These are phyloP conservation scores for Lecanicillium sp. DNA, from an alignment of 2,329 filamentous ascomycete genomes.

Conservation along the genomic window DNA sequence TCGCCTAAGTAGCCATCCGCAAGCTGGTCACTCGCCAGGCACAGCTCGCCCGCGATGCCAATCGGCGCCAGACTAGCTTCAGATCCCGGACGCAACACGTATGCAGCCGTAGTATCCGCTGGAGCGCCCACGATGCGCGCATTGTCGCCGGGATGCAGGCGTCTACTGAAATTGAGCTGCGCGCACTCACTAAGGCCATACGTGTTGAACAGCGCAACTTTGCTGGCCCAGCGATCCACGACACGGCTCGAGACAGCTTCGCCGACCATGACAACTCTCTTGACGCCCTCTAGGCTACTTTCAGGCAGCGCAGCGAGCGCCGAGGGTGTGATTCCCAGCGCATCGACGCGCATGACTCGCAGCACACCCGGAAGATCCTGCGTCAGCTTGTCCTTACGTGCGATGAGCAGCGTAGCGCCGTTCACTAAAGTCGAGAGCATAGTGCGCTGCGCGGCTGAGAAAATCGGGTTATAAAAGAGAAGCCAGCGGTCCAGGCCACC, in stretches of 20 bases:
- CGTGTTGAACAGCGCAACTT: constrained; percentile 1
- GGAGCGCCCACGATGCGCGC: constrained; percentile 3
- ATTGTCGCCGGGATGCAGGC: not conserved
- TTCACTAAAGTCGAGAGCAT: constrained; percentile 11
- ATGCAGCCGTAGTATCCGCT: constrained; percentile 5
- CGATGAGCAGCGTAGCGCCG: constrained; percentile 10
- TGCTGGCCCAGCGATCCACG: constrained; percentile 8
- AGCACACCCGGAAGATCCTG: constrained; percentile 7
- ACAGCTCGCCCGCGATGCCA: constrained; percentile 12
- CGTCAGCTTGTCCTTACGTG: constrained; percentile 10
- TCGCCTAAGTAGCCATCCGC: constrained; percentile 12
- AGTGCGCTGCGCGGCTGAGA: constrained; percentile 14
- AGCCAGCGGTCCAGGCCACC: constrained; percentile 4
- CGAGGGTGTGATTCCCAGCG: constrained; percentile 15
- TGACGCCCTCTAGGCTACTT: constrained; percentile 4
- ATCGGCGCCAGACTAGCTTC: constrained; percentile 9
- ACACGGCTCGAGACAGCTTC: constrained; percentile 10
- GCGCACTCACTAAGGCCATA: constrained; percentile 16
- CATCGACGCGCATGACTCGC: constrained; percentile 10
- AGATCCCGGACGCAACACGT: constrained; percentile 5
- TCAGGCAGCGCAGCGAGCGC: constrained; percentile 9
- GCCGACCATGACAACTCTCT: constrained; percentile 11
- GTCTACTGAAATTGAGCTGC: constrained; percentile 11
- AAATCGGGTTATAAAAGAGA: constrained; percentile 16
- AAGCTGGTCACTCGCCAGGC: constrained; percentile 12